Base-by-base conservation (phyloP, 768 basidiomycete species). In the Clitopilus passeckerianus region DNA sequence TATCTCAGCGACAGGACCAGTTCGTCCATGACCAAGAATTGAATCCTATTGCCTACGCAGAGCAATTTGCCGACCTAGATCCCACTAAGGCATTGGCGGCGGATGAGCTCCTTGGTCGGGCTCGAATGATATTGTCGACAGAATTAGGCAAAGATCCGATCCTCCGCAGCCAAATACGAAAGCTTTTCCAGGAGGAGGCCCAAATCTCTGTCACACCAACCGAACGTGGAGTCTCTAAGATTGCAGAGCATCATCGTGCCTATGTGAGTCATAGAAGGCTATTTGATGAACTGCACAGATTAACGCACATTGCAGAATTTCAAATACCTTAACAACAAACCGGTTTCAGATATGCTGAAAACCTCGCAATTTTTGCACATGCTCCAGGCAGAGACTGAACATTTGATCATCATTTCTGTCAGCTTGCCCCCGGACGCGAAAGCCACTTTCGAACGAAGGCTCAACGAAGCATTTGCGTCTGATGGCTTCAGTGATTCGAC, bases 131-230 rank as follows among this genome's bases (percentile, higher is more conserved):
- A 58, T 74, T 98, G 53, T 83, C 89, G 6, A 93, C 91, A 0
- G 97, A 98, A 70, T 81, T 98, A 16, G 91, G 92, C 34, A 95
- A 91, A 68, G 96, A 99, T 70, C 96, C 96, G 12, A 75, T 93
- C 10, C 81, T 99, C 30, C 81, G 93, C 43, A 86, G 87, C 62
- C 80, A 86, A 59, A 86, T 93, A 55, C 86, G 97, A 56, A 80
- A 86, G 58, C 68, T 83, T 35, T 95, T 94, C 79, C 86, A 83
- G 67, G 77, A 80, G 12, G 84, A 88, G 61, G 96, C 89, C 1
- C 78, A 84, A 18, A 77, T 98, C 33, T 86, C 89, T 20, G 86
- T 95, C 15, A 78, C 80, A 53, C 95, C 96, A 0, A 98, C 96
- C 0, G 95, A 96, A 56, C 84, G 89, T 53, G 97, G 97, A 20